Percentiles rank a stretch among this genome's conserved stretches.
These are phyloP conservation scores for Populus pruinosa DNA, from an alignment of 345 rosid species.

Conservation along the genomic window DNA sequence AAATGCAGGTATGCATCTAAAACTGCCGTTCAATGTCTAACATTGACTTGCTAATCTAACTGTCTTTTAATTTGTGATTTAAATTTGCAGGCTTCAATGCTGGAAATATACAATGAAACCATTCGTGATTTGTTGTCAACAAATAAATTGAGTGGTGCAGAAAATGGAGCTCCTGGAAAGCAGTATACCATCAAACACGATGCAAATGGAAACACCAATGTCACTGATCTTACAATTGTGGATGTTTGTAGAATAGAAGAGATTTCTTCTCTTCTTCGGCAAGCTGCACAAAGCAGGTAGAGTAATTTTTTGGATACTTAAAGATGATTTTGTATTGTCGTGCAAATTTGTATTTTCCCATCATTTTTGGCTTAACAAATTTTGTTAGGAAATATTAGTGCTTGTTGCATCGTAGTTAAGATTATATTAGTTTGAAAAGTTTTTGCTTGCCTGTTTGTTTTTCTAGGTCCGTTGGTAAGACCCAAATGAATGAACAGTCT, in stretches of 20 bases:
- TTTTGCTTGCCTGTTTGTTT: background rate
- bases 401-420: background rate
- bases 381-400: background rate
- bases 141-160: constrained; percentile 40
- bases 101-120: constrained; percentile 93
- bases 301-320: background rate
- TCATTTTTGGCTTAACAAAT: background rate
- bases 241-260: constrained; percentile 75
- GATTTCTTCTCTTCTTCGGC: constrained; percentile 66
- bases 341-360: background rate
- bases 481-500: constrained; percentile 63
- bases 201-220: constrained; percentile 69
- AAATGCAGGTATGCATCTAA: constrained; percentile 64
- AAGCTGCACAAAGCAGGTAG: constrained; percentile 94
- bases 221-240: constrained; percentile 74
- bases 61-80: background rate
- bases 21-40: constrained; percentile 4
- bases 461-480: constrained; percentile 80
- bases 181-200: constrained; percentile 86
- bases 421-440: background rate
- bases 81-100: constrained; percentile 71
- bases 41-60: background rate
- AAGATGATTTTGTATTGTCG: background rate
- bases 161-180: constrained; percentile 56
- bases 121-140: constrained; percentile 71